Evolutionary conservation across 1,284 basidiomycete species (phyloP), one percentile per base, ranked within the genome.

Genomic region (Sutorius eximius): DNA sequence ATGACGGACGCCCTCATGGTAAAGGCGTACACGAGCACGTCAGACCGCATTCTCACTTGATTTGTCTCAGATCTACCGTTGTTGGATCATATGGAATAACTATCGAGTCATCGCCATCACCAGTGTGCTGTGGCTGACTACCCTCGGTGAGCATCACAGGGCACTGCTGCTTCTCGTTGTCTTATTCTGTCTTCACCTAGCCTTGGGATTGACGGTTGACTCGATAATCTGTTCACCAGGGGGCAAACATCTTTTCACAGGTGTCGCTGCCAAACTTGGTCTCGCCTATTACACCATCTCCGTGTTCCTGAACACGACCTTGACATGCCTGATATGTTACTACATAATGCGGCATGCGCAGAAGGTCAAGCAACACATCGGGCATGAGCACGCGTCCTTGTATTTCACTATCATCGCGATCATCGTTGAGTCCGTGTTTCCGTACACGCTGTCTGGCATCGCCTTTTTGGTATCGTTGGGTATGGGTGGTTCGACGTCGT

Each of bases 1-100:
- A 63, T 67, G 62, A 68, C 66, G 8, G 63, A 67, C 2, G 66
- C 43, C 3, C 51, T 67, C 8, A 63, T 70, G 66, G 65, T 70
- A 40, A 49, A 42, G 49, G 40, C 18, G n/a, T 16, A 9, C 12
- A 22, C 5, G 11, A 36, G 15, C 5, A 24, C 18, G 1, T 24
- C 12, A 27, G 16, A 5, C 40, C 22, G n/a, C 5, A 3, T 49
- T 18, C 29, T 57, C 27, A 56, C n/a, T 36, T 22, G 16, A 6
- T 30, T 51, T n/a, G 5, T 38, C 45, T 15, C 30, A 71, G 66
- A 70, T 67, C 32, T 34, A 64, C 27, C 62, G 63, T 13, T 67
- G 62, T 43, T 34, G 40, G 18, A 40, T 55, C 4, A 24, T 67
- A 53, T 70, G 58, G 58, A 36, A 49, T 24, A 56, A 33, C 16